Evolutionary conservation across 495 filamentous ascomycete genomes (phyloP).

Genomic region (Xylaria cubensis): DNA sequence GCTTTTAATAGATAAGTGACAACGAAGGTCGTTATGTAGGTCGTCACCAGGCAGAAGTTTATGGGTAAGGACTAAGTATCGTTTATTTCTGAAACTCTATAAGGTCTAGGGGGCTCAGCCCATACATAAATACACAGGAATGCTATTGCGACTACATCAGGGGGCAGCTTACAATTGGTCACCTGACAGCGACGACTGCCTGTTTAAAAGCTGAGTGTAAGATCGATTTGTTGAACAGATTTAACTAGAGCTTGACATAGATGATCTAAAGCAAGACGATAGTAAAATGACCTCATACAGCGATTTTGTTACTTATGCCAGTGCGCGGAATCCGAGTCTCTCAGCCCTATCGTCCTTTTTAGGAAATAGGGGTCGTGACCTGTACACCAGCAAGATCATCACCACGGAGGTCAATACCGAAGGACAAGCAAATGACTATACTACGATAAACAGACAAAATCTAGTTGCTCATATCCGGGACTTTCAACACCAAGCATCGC

Average conservation of each 20-base stretch:
- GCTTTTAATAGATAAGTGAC: neutral
- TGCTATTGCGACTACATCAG: neutral
- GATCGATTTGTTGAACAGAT: neutral
- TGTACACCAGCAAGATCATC: neutral
- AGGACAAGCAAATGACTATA: neutral
- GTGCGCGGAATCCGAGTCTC: neutral
- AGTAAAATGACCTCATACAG: neutral
- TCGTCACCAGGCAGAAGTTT: neutral
- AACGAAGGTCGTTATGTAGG: too few species aligned
- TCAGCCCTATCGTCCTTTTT: neutral
- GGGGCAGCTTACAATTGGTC: neutral
- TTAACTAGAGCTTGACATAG: too few species aligned
- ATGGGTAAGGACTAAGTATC: neutral
- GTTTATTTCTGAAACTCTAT: too few species aligned
- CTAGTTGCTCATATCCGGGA: neutral
- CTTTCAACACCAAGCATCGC: neutral
- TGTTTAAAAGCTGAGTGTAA: neutral
- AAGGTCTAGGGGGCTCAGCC: neutral
- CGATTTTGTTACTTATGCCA: neutral
- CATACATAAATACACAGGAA: neutral
- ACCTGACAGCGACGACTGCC: neutral
- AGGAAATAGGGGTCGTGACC: neutral
- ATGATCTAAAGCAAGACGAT: neutral
- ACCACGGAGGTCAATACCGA: neutral
- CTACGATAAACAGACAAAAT: neutral